A percentile compares a stretch with the other conserved stretches of the same genome.
Evolutionary conservation across 441 rosid genomes (phyloP).

Genomic region (Pelargonium fulgidum): DNA sequence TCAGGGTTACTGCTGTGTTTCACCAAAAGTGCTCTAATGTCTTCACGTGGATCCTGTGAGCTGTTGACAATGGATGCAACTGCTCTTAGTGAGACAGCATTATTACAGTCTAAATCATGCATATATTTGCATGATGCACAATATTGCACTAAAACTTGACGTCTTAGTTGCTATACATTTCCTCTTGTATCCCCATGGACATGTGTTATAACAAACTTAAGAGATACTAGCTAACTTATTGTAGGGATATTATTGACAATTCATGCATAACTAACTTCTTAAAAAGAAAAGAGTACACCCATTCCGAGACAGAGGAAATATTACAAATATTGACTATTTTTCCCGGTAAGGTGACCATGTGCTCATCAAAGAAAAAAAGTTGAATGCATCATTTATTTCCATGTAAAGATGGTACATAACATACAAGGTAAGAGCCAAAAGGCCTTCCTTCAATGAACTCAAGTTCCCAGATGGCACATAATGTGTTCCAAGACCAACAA

Average conservation of each 20-base stretch:
- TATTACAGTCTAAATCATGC: background rate
- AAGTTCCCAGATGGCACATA: constrained; percentile 71
- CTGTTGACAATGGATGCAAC: constrained; percentile 30
- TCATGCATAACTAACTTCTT: too few relatives aligned
- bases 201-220: too few relatives aligned
- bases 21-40: constrained; percentile 45
- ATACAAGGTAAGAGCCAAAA: constrained; percentile 58
- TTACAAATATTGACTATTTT: too few relatives aligned
- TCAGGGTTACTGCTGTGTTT: constrained; percentile 58
- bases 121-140: background rate
- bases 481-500: constrained; percentile 77
- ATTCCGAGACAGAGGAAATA: too few relatives aligned
- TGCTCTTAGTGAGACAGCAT: background rate
- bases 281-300: too few relatives aligned
- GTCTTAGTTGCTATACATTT: too few relatives aligned
- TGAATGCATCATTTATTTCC: background rate
- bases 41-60: constrained; percentile 60
- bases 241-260: too few relatives aligned
- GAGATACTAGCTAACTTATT: too few relatives aligned
- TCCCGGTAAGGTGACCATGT: too few relatives aligned
- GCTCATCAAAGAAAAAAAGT: background rate
- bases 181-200: too few relatives aligned
- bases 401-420: constrained; percentile 10
- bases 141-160: too few relatives aligned
- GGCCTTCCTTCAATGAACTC: constrained; percentile 54